Conservation (phyloP, 2,329 filamentous ascomycete genomes). For the Aureobasidium lini region DNA sequence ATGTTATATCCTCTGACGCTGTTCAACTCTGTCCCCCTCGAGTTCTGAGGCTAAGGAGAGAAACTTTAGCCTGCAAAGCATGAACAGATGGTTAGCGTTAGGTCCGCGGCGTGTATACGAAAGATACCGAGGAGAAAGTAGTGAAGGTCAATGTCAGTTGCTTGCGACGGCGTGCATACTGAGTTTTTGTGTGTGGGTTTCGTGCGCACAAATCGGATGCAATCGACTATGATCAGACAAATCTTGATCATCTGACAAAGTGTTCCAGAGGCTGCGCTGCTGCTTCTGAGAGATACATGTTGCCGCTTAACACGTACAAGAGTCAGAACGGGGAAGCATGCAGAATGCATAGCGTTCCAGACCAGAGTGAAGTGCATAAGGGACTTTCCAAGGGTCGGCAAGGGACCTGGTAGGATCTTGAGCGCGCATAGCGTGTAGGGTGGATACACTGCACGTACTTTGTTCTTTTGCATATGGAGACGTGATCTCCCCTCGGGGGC, state of each 20-base stretch:
- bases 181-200: neutral
- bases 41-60: neutral
- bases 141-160: neutral
- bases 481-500: neutral
- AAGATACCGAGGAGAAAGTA: neutral
- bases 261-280: neutral
- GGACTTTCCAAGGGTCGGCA: neutral
- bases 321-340: neutral
- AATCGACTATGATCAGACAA: neutral
- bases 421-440: too few species aligned
- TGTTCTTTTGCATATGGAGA: neutral
- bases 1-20: neutral
- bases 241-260: slow-evolving; percentile 2
- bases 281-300: neutral
- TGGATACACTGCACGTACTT: neutral
- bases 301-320: slow-evolving; percentile 5
- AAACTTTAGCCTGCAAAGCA: neutral
- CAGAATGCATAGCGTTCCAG: neutral
- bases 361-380: neutral
- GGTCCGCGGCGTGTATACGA: neutral
- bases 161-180: neutral
- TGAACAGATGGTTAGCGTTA: neutral
- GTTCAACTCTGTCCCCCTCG: neutral
- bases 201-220: too few species aligned
- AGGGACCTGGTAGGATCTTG: neutral